Base-by-base conservation (phyloP, 129 eudicot species). In the Dittrichia graveolens region DNA sequence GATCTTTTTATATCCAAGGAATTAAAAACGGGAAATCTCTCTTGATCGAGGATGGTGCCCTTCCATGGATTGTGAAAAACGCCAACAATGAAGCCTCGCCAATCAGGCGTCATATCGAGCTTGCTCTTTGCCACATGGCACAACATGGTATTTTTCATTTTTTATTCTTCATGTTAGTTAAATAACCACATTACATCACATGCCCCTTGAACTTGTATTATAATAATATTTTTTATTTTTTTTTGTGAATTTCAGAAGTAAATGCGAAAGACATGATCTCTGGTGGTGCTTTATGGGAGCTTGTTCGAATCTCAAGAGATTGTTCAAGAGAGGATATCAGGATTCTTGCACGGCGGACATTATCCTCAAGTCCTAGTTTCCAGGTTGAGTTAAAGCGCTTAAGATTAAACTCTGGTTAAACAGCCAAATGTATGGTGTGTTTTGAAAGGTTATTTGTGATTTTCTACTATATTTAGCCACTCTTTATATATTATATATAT, bases 221-320 rank as follows among this genome's bases (percentile, higher is more conserved):
- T 15, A 4, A 24, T 24, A 24, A 0, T 24, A 24, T 24, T 24
- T 0, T 2, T 64, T 16, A 0, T 53, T 8, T 8, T 18, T 15
- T 31, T 61, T 13, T 24, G 31, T 24, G 58, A 4, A 52, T 78
- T 69, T 5, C 81, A 91, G 97, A 91, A 75, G 93, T 77, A 38
- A 91, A 91, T 77, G 91, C 96, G 4, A 88, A 81, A 71, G 93
- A 91, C 76, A 84, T 91, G 91, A 82, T 88, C 10, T 74, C 61
- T 49, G 96, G 87, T 60, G 96, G 97, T 80, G 97, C 96, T 3
- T 61, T 91, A 48, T 86, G 96, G 97, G 97, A 91, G 85, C 97
- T 91, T 59, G 93, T 86, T 72, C 88, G 96, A n/a, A 86, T 91
- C 48, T 88, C 97, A 46, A 80, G 96, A 63, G 97, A 91, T 53